phyloP scores from a whole-genome alignment of 495 filamentous ascomycete genomes.

The Xylaria castorea region DNA sequence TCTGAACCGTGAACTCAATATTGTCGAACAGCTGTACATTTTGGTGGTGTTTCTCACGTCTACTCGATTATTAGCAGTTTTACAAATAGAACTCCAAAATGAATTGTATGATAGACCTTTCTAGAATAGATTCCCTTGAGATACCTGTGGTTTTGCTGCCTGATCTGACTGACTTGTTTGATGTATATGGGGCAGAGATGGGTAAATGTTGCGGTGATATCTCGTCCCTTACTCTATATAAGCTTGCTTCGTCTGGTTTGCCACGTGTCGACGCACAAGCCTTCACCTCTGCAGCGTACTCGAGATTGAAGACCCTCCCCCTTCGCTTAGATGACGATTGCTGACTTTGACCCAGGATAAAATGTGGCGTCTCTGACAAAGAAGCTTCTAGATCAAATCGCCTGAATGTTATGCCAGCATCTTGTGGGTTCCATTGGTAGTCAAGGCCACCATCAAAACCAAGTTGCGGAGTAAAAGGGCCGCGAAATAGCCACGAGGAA shows the following conservation, averaged over 20 bases:
- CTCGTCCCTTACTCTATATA: neutral
- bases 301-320: conserved; percentile 31
- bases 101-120: neutral
- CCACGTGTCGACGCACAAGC: neutral
- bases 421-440: conserved; percentile 40
- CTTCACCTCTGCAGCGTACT: neutral
- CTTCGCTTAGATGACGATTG: conserved; percentile 33
- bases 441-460: conserved; percentile 43
- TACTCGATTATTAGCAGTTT: neutral
- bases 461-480: conserved; percentile 43
- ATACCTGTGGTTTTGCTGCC: neutral
- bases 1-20: conserved; percentile 34
- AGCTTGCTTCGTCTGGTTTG: neutral
- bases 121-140: neutral
- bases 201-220: neutral
- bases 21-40: conserved; percentile 35
- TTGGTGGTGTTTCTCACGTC: conserved; percentile 3
- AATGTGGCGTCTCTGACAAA: neutral
- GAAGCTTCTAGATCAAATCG: conserved; percentile 31
- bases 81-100: neutral
- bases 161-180: neutral
- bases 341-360: conserved; percentile 7
- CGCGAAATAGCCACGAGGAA: conserved; percentile 39
- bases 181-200: neutral
- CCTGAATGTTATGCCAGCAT: conserved; percentile 24